Percentiles rank a stretch among this genome's conserved stretches.
Conservation (phyloP, 208 protist genomes). For the Trypanosoma platydactyli region DNA sequence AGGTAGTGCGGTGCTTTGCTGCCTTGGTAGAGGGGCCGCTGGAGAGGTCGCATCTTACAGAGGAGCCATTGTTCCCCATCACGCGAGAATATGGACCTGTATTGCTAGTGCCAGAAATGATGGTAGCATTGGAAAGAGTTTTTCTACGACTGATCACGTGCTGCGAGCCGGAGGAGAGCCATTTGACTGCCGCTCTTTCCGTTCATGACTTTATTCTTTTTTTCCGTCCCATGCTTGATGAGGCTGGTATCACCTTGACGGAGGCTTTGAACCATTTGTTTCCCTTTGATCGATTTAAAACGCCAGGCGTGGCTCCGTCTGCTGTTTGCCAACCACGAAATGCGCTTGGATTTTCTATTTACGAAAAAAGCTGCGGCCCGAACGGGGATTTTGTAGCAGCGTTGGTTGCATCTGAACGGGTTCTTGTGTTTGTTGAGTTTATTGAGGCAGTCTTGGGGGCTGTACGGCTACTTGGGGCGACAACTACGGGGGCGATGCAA, state of each 20-base stretch:
- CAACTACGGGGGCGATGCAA: slow-evolving; percentile 12
- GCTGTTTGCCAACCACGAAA: slow-evolving; percentile 41
- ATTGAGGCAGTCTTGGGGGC: slow-evolving; percentile 50
- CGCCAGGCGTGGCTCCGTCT: slow-evolving; percentile 27
- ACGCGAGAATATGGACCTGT: slow-evolving; percentile 27
- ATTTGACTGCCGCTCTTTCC: slow-evolving; percentile 13
- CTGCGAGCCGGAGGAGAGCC: slow-evolving; percentile 12
- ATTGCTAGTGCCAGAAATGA: slow-evolving; percentile 30
- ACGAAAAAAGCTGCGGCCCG: slow-evolving; percentile 33
- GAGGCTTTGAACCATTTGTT: slow-evolving; percentile 27
- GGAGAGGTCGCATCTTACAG: slow-evolving; percentile 11
- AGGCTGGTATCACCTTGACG: slow-evolving; percentile 21
- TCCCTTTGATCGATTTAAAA: slow-evolving; percentile 33
- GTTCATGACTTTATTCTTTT: slow-evolving; percentile 29
- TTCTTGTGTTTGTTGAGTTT: slow-evolving; percentile 79
- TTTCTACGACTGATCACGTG: slow-evolving; percentile 24
- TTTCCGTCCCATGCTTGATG: slow-evolving; percentile 14
- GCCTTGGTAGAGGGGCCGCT: slow-evolving; percentile 48
- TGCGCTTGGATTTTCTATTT: slow-evolving; percentile 38
- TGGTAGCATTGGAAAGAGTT: slow-evolving; percentile 26
- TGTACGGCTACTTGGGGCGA: slow-evolving; percentile 32
- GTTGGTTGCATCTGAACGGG: slow-evolving; percentile 33
- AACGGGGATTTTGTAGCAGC: slow-evolving; percentile 27
- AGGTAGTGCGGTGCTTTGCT: slow-evolving; percentile 45
- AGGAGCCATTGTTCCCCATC: slow-evolving; percentile 48